These are phyloP conservation scores for Podila clonocystis DNA, from an alignment of 192 early-diverging fungal species.

Conservation along the genomic window DNA sequence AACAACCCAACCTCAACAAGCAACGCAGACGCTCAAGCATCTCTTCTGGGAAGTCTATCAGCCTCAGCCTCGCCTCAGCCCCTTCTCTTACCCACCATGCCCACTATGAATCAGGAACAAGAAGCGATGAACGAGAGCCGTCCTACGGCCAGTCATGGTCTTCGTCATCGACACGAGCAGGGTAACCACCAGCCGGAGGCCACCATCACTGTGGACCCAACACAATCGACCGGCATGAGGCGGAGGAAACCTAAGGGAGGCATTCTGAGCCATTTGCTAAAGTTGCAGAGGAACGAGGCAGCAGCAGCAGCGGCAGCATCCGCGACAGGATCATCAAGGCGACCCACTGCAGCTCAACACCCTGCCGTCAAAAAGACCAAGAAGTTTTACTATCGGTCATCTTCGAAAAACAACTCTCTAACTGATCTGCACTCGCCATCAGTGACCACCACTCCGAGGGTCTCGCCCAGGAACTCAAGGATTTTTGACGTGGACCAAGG, in stretches of 20 bases:
- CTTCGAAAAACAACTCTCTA: conserved; percentile 37
- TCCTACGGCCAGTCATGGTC: not conserved
- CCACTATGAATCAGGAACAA: not conserved
- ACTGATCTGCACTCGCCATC: conserved; percentile 27
- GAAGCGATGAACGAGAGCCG: conserved; percentile 22
- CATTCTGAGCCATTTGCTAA: conserved; percentile 35
- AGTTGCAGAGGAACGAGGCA: conserved; percentile 35
- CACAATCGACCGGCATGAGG: conserved; percentile 12
- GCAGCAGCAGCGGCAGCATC: conserved; percentile 20
- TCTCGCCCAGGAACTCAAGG: conserved; percentile 36
- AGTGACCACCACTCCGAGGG: conserved; percentile 23
- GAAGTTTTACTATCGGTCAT: conserved; percentile 38
- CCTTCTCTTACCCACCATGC: conserved; percentile 22
- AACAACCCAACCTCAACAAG: not conserved
- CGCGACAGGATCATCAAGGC: not conserved
- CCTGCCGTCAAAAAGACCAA: conserved; percentile 35
- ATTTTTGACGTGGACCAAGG: conserved; percentile 30
- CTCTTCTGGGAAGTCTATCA: conserved; percentile 16
- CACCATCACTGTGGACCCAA: not conserved
- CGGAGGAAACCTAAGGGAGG: conserved; percentile 43
- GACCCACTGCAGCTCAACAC: conserved; percentile 6
- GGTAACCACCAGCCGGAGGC: not conserved
- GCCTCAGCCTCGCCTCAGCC: conserved; percentile 20
- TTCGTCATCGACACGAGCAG: conserved; percentile 8
- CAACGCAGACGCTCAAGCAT: conserved; percentile 18